Conservation (phyloP, 2,329 filamentous ascomycete genomes). For the Trichoderma sp. region DNA sequence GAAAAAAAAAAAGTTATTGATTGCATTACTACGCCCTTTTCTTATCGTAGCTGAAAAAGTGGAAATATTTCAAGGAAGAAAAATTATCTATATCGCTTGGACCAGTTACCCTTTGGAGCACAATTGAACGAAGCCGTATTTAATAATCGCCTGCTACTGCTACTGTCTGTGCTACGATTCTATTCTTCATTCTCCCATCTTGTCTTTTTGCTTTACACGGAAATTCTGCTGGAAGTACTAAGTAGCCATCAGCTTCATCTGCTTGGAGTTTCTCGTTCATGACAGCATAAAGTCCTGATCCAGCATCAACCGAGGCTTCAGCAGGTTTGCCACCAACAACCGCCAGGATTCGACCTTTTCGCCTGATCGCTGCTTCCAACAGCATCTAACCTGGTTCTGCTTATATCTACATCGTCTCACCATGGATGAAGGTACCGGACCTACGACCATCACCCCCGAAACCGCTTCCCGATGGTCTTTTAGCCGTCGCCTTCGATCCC, state of each 20-base stretch:
- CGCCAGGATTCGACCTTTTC: conserved; percentile 26
- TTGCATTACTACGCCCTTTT: neutral
- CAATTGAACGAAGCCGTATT: neutral
- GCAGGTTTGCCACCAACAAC: conserved; percentile 28
- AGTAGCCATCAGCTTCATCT: neutral
- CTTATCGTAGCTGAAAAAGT: conserved; percentile 12
- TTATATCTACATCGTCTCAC: neutral
- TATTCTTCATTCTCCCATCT: neutral
- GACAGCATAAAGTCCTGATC: neutral
- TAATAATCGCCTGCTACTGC: neutral
- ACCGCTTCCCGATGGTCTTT: conserved; percentile 31
- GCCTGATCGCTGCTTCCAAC: neutral
- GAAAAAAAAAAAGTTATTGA: neutral
- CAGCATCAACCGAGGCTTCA: conserved; percentile 23
- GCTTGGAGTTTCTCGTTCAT: neutral
- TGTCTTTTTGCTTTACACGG: neutral
- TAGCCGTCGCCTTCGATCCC: conserved; percentile 27
- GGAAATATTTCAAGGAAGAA: neutral
- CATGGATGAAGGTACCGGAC: conserved; percentile 58
- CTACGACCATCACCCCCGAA: conserved; percentile 47
- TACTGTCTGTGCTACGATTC: neutral
- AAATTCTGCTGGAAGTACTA: neutral
- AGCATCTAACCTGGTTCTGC: neutral
- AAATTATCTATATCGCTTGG: neutral
- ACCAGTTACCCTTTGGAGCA: neutral